Percentiles rank a stretch among this genome's conserved stretches.
These are phyloP conservation scores for Beauveria scarabaeidicola DNA, from an alignment of 2,329 filamentous ascomycete species.

Conservation along the genomic window DNA sequence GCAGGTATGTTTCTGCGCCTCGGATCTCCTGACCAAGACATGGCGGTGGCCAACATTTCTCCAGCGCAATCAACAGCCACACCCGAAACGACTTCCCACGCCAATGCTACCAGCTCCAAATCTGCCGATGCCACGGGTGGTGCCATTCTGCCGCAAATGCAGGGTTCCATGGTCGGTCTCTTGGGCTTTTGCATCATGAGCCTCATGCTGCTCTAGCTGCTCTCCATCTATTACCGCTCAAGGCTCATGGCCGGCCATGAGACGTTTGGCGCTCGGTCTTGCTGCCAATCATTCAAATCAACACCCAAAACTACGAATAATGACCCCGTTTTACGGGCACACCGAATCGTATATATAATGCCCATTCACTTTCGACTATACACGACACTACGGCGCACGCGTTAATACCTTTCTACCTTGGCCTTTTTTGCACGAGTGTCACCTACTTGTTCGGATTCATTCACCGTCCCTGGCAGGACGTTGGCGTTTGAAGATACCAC, in stretches of 20 bases:
- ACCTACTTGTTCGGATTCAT: constrained; percentile 7
- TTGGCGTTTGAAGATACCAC: constrained; percentile 19
- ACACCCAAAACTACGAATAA: constrained; percentile 7
- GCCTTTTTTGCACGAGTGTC: not conserved
- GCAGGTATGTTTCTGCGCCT: not conserved
- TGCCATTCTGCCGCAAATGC: constrained; percentile 24
- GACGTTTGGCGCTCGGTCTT: not conserved
- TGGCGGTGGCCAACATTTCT: not conserved
- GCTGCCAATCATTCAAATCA: not conserved
- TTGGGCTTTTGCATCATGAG: constrained; percentile 30
- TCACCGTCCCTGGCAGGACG: constrained; percentile 16
- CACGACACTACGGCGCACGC: not conserved
- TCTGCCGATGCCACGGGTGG: constrained; percentile 23
- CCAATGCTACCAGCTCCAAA: constrained; percentile 21
- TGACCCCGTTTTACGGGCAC: not conserved
- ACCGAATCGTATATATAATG: constrained; percentile 4
- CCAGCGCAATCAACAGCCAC: constrained; percentile 5
- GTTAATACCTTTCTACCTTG: not conserved
- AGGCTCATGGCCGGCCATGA: constrained; percentile 10
- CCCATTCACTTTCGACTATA: not conserved
- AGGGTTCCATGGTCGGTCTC: constrained; percentile 27
- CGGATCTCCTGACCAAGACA: not conserved
- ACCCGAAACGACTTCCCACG: constrained; percentile 1
- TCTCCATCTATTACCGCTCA: not conserved
- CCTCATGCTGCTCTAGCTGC: constrained; percentile 24